phyloP scores from a whole-genome alignment of 495 filamentous ascomycete genomes.

The Trichocladium antarcticum region DNA sequence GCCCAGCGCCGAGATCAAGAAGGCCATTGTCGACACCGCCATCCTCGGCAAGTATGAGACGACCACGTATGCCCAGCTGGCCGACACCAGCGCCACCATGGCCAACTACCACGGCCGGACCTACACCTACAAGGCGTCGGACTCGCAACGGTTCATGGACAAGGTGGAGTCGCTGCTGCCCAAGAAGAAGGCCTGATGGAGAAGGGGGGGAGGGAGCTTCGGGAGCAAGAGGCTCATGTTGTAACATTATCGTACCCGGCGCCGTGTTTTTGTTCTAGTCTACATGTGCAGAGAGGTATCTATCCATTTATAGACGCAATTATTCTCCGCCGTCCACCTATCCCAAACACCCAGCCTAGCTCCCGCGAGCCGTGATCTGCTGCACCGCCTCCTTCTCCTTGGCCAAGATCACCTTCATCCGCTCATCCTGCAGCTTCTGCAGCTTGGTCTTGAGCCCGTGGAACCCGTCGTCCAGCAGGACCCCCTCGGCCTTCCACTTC shows the following conservation, averaged over 20 bases:
- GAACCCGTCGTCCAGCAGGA: conserved; percentile 54
- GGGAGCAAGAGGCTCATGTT: not conserved
- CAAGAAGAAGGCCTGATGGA: not conserved
- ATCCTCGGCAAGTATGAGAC: conserved; percentile 34
- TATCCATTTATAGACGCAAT: conserved; percentile 16
- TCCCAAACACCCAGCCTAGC: not conserved
- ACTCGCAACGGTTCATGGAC: conserved; percentile 16
- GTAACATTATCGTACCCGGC: conserved; percentile 15
- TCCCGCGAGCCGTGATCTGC: no score
- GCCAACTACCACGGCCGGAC: conserved; percentile 25
- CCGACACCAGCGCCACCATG: conserved; percentile 26
- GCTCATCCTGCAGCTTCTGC: conserved; percentile 65
- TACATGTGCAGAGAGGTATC: conserved; percentile 14
- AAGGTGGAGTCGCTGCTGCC: conserved; percentile 22
- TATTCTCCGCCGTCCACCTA: not conserved
- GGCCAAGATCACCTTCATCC: conserved; percentile 53
- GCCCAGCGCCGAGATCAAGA: conserved; percentile 23
- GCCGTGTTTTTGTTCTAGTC: conserved; percentile 7
- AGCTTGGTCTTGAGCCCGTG: conserved; percentile 55
- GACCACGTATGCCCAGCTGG: conserved; percentile 19
- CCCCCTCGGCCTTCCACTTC: conserved; percentile 48
- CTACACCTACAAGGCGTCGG: conserved; percentile 14
- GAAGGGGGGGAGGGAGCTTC: not conserved
- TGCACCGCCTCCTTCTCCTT: conserved; percentile 56
- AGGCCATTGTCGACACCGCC: conserved; percentile 29